A percentile compares a stretch with the other conserved stretches of the same genome.
These are phyloP conservation scores for Kwoniella heveanensis DNA, from an alignment of 768 basidiomycete species.

Conservation along the genomic window DNA sequence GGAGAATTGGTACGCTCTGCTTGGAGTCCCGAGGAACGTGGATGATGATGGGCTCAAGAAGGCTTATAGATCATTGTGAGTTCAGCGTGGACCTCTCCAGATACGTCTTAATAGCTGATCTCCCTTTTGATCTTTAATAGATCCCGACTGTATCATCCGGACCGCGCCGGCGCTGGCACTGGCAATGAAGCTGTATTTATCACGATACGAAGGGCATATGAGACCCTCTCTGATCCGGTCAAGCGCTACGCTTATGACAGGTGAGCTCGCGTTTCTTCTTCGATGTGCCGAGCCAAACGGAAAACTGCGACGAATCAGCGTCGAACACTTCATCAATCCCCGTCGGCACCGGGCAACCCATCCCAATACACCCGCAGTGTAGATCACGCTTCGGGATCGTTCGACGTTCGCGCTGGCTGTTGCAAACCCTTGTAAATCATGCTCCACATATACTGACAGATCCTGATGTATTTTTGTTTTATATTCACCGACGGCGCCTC, in stretches of 20 bases:
- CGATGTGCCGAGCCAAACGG: no score
- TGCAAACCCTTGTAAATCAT: neutral
- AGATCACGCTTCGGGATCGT: no score
- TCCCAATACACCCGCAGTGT: no score
- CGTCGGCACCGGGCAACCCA: no score
- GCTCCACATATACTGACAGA: neutral
- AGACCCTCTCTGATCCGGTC: constrained; percentile 38
- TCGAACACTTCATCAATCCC: no score
- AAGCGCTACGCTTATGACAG: constrained; percentile 50
- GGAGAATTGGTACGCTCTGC: constrained; percentile 44
- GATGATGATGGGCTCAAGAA: constrained; percentile 42
- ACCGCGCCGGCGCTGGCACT: constrained; percentile 35
- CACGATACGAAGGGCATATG: constrained; percentile 43
- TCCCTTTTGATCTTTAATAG: constrained; percentile 17
- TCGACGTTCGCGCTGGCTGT: no score
- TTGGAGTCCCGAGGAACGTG: constrained; percentile 32
- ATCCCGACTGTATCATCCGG: constrained; percentile 44
- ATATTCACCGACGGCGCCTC: no score
- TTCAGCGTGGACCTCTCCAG: constrained; percentile 1
- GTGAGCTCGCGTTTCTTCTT: constrained; percentile 14
- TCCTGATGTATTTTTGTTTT: no score
- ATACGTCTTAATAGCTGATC: no score
- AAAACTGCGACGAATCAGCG: no score
- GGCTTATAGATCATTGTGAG: constrained; percentile 45
- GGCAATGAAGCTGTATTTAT: constrained; percentile 37